Conservation (phyloP, 202 grass and related monocot genomes). For the Digitaria exilis region DNA sequence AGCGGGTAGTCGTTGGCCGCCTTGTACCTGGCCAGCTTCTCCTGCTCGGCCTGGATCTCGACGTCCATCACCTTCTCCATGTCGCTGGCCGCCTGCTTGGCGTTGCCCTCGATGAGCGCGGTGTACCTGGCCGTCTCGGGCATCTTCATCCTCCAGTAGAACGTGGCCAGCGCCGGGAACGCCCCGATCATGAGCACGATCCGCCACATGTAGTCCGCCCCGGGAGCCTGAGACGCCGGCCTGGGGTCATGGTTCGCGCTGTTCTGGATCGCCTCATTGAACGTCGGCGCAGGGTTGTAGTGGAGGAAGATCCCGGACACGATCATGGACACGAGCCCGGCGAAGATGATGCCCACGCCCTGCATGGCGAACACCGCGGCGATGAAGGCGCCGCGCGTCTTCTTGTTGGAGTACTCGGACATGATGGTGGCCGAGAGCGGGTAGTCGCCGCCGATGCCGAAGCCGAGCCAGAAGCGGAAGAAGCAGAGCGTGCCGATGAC, state of each 20-base stretch:
- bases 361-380: constrained; percentile 37
- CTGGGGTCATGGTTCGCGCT: background rate
- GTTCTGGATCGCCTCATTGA: background rate
- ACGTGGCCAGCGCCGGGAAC: constrained; percentile 50
- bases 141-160: constrained; percentile 86
- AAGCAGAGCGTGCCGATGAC: constrained; percentile 63
- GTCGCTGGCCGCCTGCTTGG: constrained; percentile 54
- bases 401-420: constrained; percentile 45
- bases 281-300: constrained; percentile 28
- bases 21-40: constrained; percentile 38
- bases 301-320: constrained; percentile 41
- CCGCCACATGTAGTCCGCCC: constrained; percentile 63
- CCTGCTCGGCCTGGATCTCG: constrained; percentile 32
- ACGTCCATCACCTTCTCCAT: constrained; percentile 52
- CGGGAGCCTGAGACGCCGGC: background rate
- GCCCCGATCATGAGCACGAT: constrained; percentile 69
- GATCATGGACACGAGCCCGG: constrained; percentile 54
- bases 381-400: constrained; percentile 32
- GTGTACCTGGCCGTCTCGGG: constrained; percentile 71
- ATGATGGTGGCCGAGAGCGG: constrained; percentile 49
- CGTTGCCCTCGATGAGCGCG: constrained; percentile 57
- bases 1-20: constrained; percentile 49
- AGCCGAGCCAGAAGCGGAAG: constrained; percentile 82
- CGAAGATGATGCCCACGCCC: constrained; percentile 50
- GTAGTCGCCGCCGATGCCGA: constrained; percentile 85